Percentiles rank a stretch among this genome's conserved stretches.
phyloP scores from a whole-genome alignment of 208 protist genomes.

The Wallacemonas rigidus region DNA sequence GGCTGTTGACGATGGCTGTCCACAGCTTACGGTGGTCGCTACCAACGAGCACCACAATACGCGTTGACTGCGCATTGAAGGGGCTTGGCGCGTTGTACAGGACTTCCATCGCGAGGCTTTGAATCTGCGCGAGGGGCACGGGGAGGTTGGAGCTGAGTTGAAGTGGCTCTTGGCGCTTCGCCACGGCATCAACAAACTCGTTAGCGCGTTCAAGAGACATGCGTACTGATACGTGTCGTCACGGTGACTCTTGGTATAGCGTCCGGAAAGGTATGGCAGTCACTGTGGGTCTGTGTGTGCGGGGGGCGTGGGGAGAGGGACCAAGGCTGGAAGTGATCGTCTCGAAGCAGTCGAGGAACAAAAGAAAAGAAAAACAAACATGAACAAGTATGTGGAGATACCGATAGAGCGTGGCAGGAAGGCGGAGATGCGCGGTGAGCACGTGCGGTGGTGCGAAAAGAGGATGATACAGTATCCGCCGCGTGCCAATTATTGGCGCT shows the following conservation, averaged over 20 bases:
- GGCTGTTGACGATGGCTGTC: constrained; percentile 38
- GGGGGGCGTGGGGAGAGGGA: too few species aligned
- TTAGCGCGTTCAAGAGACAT: constrained; percentile 3
- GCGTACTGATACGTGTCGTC: neutral
- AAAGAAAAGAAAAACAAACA: neutral
- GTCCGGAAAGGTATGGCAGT: too few species aligned
- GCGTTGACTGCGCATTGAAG: constrained; percentile 64
- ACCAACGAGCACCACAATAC: constrained; percentile 55
- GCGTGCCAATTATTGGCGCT: too few species aligned
- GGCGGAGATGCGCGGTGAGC: too few species aligned
- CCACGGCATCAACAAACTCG: neutral
- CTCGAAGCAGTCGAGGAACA: neutral
- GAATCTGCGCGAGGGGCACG: constrained; percentile 8
- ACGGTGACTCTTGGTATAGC: too few species aligned
- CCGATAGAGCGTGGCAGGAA: too few species aligned
- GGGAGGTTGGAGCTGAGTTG: neutral
- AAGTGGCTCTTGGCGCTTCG: neutral
- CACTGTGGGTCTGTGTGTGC: too few species aligned
- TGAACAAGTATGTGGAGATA: too few species aligned
- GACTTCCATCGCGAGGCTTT: constrained; percentile 15
- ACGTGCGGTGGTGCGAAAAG: too few species aligned
- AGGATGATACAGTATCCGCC: too few species aligned
- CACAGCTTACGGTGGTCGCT: constrained; percentile 55
- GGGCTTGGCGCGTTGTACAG: constrained; percentile 23
- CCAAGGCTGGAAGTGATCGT: neutral